phyloP scores from a whole-genome alignment of 345 rosid species.

The Xanthoceras sorbifolium region DNA sequence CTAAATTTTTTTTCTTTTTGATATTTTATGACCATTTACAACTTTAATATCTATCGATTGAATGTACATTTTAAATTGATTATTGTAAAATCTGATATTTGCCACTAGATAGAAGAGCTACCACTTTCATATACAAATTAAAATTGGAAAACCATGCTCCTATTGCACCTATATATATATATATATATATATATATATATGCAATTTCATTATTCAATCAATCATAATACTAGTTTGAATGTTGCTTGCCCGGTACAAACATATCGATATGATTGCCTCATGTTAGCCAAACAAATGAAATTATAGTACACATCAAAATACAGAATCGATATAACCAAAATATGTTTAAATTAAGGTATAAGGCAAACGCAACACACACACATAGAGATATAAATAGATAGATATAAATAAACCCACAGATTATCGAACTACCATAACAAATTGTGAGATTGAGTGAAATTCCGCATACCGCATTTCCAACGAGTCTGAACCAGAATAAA shows the following conservation, averaged over 20 bases:
- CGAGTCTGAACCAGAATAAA: conserved; percentile 57
- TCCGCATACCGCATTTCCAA: conserved; percentile 53
- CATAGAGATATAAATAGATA: no score
- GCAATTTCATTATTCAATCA: neutral
- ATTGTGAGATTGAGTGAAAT: neutral
- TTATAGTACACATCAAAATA: neutral
- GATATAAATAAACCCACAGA: no score
- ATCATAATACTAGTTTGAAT: neutral
- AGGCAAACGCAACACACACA: no score
- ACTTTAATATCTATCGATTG: neutral
- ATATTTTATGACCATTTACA: neutral
- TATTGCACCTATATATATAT: neutral
- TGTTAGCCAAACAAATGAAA: neutral
- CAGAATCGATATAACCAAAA: neutral
- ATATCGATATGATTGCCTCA: neutral
- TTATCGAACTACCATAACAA: neutral
- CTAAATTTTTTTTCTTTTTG: no score
- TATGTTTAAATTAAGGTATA: no score
- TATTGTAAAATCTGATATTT: neutral
- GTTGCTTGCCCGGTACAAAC: neutral
- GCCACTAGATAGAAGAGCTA: neutral
- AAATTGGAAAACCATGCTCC: neutral
- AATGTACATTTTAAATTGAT: neutral
- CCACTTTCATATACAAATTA: neutral
- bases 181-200: no score